These are phyloP conservation scores for Neurospora sp. DNA, from an alignment of 2,329 filamentous ascomycete genomes.

Conservation along the genomic window DNA sequence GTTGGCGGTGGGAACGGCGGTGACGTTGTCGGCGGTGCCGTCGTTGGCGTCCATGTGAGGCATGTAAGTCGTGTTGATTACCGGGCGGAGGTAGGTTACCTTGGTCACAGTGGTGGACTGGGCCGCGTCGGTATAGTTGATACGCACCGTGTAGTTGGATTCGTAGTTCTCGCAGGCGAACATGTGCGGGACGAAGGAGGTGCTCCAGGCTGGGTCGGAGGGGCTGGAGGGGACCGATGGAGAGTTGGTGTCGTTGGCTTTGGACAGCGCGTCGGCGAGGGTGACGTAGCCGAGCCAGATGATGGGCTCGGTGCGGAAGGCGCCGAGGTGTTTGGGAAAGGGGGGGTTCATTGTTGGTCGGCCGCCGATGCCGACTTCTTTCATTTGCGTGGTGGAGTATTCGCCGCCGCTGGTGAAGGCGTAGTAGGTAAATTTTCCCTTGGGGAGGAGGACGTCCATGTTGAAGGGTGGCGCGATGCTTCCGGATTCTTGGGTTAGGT, in stretches of 20 bases:
- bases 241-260: constrained; percentile 6
- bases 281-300: constrained; percentile 28
- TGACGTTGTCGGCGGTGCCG: constrained; percentile 27
- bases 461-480: constrained; percentile 22
- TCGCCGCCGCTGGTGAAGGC: constrained; percentile 24
- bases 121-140: constrained; percentile 23
- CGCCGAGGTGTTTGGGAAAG: constrained; percentile 23
- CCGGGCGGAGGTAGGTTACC: constrained; percentile 18
- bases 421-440: constrained; percentile 25
- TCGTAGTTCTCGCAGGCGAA: constrained; percentile 30
- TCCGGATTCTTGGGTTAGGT: constrained; percentile 19
- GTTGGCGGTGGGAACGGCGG: constrained; percentile 20
- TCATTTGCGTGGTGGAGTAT: constrained; percentile 23
- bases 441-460: constrained; percentile 23
- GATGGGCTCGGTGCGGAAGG: constrained; percentile 27
- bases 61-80: constrained; percentile 27
- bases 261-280: constrained; percentile 13
- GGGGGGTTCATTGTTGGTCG: constrained; percentile 19
- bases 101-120: constrained; percentile 20
- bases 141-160: constrained; percentile 23
- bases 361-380: constrained; percentile 21
- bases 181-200: constrained; percentile 25
- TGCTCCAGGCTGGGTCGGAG: constrained; percentile 21
- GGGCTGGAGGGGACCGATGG: constrained; percentile 12
- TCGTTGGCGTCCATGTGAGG: constrained; percentile 22